Base-by-base conservation (phyloP, 257 asterid genomes). In the Nyctanthes arbortristis region DNA sequence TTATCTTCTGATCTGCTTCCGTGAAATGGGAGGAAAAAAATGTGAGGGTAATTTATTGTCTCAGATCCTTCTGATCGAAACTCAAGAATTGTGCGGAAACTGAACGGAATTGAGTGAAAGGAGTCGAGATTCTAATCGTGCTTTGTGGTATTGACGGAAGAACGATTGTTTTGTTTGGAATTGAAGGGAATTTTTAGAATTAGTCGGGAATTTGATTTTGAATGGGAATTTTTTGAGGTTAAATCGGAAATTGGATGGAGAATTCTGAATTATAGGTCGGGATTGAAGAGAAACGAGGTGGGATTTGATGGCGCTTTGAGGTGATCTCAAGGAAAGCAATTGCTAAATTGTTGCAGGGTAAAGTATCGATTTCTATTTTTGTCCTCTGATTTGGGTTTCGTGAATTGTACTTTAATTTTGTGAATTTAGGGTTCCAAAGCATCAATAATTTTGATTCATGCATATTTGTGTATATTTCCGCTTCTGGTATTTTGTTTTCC, bases 241-340 rank as follows among this genome's bases (percentile, higher is more conserved):
- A 52, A 25, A 35, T 66, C 40, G 67, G 59, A 56, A 12, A 67
- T 74, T 68, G 34, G 71, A 69, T 49, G 64, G 70, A 55, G 40
- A 43, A 35, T 69, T 78, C 28, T 52, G 28, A 10, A 20, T 20
- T 24, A 52, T 14, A 30, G 24, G 30, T 52, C 10, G 59, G 59
- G 24, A 22, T 22, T 24, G 59, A 52, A 24, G 59, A 52, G 30
- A 22, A 7, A 24, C 59, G 3, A 24, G 76, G 76, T 59, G 36
- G 65, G 18, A 64, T 61, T 40, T 61, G 84, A 72, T 49, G 58
- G 72, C 69, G 60, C 43, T 43, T 56, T 45, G 57, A 29, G 63
- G 54, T 69, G 77, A 73, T 73, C 75, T 80, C 79, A 78, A 75
- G 78, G 70, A 63, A 69, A 52, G 29, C 67, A 63, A 73, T 47